Base-by-base conservation (phyloP, 1,139 yeast genomes). In the Protomyces inouyei region DNA sequence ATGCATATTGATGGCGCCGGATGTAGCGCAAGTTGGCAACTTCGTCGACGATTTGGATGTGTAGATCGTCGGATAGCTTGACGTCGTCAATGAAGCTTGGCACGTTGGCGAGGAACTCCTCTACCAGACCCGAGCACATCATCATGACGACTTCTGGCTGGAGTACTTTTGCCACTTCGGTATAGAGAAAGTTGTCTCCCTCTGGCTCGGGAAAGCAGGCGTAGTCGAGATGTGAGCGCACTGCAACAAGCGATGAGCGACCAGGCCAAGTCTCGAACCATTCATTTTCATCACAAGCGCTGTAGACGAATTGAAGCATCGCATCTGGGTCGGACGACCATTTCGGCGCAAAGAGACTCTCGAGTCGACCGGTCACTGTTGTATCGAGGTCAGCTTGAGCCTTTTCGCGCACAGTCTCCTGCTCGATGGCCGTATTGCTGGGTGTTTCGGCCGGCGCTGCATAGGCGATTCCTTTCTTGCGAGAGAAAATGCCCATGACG, bases 1-100 rank as follows among this genome's bases (percentile, higher is more conserved):
- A 67, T 3, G 69, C 63, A 43, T 66, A 65, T 53, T 67, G 69
- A 51, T 66, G 64, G 45, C 66, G 65, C 12, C 68, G 57, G 5
- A 66, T 66, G 4, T 64, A 61, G 36, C 66, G 67, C 25, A 67
- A 66, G 18, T 65, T 64, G 23, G 52, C 64, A 4, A 67, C 40
- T 14, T 48, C 48, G 12, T 67, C 68, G 45, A 67, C 60, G 23
- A 67, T 64, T 32, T 67, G 69, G 16, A 67, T 64, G n/a, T 66
- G 66, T 4, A 66, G 57, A 57, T 65, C 60, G 35, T 67, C 68
- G 1, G 68, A 65, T 23, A 67, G 46, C 56, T 65, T 64, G 32
- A 67, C 60, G 21, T 66, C 60, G 16, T 52, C 61, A 38, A 66
- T 64, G 25, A 60, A 57, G n/a, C 3, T 51, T 5, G 68, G 65